Conservation (phyloP, 352 stramenopile genomes). For the Phytophthora sp. region DNA sequence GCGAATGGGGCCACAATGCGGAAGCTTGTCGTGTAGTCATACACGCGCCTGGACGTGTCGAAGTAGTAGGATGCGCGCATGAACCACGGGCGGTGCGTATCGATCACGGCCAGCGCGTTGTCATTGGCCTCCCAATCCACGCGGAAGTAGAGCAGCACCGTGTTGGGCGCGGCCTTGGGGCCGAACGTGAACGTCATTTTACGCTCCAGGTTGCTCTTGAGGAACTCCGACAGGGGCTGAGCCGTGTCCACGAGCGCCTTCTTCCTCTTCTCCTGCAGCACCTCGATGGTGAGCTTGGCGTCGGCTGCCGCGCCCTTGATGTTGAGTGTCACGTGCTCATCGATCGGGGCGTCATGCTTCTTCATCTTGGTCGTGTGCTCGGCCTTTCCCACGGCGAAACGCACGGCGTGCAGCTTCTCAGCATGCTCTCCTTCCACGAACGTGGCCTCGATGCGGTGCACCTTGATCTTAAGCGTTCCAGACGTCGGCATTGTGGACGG, state of each 20-base stretch:
- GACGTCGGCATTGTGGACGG: conserved; percentile 38
- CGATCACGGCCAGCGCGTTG: conserved; percentile 18
- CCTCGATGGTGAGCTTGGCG: conserved; percentile 36
- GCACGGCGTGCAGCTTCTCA: conserved; percentile 30
- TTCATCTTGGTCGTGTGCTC: conserved; percentile 39
- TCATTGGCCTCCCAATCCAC: conserved; percentile 37
- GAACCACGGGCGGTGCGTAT: conserved; percentile 67
- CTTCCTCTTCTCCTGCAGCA: conserved; percentile 31
- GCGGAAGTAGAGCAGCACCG: conserved; percentile 35
- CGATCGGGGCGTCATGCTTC: conserved; percentile 31
- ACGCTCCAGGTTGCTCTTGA: conserved; percentile 28
- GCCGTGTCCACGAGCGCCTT: conserved; percentile 49
- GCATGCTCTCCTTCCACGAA: conserved; percentile 30
- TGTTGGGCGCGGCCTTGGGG: conserved; percentile 32
- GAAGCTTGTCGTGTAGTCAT: conserved; percentile 86
- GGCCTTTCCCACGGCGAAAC: conserved; percentile 30
- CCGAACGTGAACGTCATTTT: conserved; percentile 57
- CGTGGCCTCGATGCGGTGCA: conserved; percentile 40
- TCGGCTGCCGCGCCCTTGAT: conserved; percentile 36
- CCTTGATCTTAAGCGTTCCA: conserved; percentile 44
- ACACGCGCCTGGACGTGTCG: conserved; percentile 78
- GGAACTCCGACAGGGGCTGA: conserved; percentile 39
- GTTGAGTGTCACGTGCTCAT: conserved; percentile 46
- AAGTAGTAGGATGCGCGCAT: conserved; percentile 83
- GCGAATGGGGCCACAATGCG: conserved; percentile 62